phyloP scores from a whole-genome alignment of 2,329 filamentous ascomycete species.

The Hirsutella minnesotensis region DNA sequence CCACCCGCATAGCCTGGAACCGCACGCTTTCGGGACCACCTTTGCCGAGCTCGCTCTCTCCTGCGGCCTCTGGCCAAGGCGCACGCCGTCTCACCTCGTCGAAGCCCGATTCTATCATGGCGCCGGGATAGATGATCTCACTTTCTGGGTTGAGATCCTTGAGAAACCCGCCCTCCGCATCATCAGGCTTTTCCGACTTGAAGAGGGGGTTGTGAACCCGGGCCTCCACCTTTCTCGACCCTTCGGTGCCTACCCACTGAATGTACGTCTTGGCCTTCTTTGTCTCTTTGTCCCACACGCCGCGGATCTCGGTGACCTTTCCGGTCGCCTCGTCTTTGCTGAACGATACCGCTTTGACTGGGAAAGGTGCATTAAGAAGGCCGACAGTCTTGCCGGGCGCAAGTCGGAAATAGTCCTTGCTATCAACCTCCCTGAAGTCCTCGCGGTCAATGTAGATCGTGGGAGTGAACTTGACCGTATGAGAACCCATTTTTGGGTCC shows the following conservation, averaged over 20 bases:
- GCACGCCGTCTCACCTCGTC: conserved; percentile 61
- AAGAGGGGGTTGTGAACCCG: conserved; percentile 76
- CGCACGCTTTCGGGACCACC: conserved; percentile 63
- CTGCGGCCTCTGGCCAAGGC: conserved; percentile 72
- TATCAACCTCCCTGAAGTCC: conserved; percentile 67
- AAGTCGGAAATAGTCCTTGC: conserved; percentile 68
- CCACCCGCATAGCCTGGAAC: conserved; percentile 85
- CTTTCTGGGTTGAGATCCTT: conserved; percentile 76
- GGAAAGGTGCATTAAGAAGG: conserved; percentile 58
- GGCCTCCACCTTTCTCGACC: conserved; percentile 57
- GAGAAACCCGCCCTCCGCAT: conserved; percentile 68
- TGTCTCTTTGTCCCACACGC: conserved; percentile 53
- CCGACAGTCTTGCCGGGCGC: conserved; percentile 69
- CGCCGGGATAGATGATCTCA: conserved; percentile 66
- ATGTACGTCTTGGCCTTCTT: conserved; percentile 73
- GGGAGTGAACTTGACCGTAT: conserved; percentile 54
- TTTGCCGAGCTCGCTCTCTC: conserved; percentile 51
- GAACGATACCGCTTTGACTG: conserved; percentile 60
- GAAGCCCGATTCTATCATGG: conserved; percentile 74
- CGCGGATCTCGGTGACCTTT: conserved; percentile 53
- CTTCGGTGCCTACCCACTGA: conserved; percentile 70
- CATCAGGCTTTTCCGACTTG: conserved; percentile 72
- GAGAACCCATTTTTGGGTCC: conserved; percentile 53
- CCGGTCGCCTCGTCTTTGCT: conserved; percentile 53
- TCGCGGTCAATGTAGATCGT: conserved; percentile 76